phyloP scores from a whole-genome alignment of 179 eudicot genomes.

The Actinidia arguta region DNA sequence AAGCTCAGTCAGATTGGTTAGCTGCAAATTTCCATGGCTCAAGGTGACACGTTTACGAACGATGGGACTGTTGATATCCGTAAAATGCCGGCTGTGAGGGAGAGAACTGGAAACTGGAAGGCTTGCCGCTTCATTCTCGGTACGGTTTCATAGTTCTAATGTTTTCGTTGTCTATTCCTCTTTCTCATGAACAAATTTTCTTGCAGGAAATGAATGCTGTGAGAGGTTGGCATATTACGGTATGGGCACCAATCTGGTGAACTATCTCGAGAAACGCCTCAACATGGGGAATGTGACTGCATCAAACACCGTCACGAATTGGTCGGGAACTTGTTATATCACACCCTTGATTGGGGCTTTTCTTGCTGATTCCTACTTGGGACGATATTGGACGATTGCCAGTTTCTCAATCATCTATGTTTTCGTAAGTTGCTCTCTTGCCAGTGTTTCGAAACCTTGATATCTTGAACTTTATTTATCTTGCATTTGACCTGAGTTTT shows the following conservation, averaged over 20 bases:
- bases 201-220: conserved; percentile 32
- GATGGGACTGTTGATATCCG: conserved; percentile 41
- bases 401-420: conserved; percentile 36
- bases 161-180: not conserved
- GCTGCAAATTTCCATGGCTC: conserved; percentile 19
- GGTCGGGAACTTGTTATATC: conserved; percentile 46
- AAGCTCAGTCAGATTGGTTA: conserved; percentile 6
- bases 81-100: conserved; percentile 30
- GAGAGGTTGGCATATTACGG: conserved; percentile 32
- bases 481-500: not conserved
- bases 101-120: conserved; percentile 43
- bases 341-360: conserved; percentile 44
- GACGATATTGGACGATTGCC: conserved; percentile 40
- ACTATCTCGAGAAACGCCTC: conserved; percentile 24
- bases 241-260: conserved; percentile 35
- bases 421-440: conserved; percentile 18
- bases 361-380: conserved; percentile 41
- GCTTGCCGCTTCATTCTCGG: conserved; percentile 42
- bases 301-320: conserved; percentile 33
- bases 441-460: not conserved
- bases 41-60: conserved; percentile 32
- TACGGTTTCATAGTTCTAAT: not conserved
- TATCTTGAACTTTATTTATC: not conserved
- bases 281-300: conserved; percentile 36
- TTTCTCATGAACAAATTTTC: not conserved